A percentile compares a stretch with the other conserved stretches of the same genome.
Conservation (phyloP, 805 yeast species). For the Zygotorulaspora sp. region DNA sequence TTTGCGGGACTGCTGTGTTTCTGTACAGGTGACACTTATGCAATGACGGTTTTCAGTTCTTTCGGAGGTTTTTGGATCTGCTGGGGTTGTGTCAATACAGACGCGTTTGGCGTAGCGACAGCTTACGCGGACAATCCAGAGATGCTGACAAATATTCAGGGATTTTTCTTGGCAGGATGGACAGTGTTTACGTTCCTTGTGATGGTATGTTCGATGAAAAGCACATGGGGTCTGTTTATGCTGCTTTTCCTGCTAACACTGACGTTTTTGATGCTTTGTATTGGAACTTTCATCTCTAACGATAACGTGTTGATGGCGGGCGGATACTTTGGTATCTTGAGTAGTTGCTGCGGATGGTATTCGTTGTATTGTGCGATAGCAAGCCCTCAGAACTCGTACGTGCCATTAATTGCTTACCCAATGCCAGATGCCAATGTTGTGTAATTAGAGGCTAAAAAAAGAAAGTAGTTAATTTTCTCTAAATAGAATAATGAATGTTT, state of each 20-base stretch:
- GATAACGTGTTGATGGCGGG: slow-evolving; percentile 48
- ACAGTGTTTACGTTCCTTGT: slow-evolving; percentile 57
- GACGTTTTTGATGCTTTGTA: slow-evolving; percentile 48
- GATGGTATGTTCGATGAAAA: slow-evolving; percentile 52
- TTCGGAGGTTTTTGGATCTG: slow-evolving; percentile 76
- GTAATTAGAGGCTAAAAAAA: slow-evolving; percentile 12
- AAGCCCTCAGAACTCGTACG: slow-evolving; percentile 53
- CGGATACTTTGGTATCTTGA: slow-evolving; percentile 55
- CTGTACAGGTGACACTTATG: slow-evolving; percentile 71
- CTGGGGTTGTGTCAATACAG: slow-evolving; percentile 59
- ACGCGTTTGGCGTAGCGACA: slow-evolving; percentile 51
- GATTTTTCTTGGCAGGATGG: slow-evolving; percentile 61
- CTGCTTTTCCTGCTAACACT: slow-evolving; percentile 50
- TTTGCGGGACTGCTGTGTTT: slow-evolving; percentile 74
- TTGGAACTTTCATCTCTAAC: slow-evolving; percentile 50
- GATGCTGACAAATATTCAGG: slow-evolving; percentile 49
- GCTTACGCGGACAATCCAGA: slow-evolving; percentile 44
- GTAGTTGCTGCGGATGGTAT: slow-evolving; percentile 56
- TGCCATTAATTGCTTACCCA: slow-evolving; percentile 47
- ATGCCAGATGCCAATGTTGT: slow-evolving; percentile 46
- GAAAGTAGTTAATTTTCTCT: neutral
- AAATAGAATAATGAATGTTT: neutral
- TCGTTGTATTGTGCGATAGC: slow-evolving; percentile 63
- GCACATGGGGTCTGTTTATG: slow-evolving; percentile 55
- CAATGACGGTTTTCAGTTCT: slow-evolving; percentile 50